phyloP scores from a whole-genome alignment of 192 early-diverging fungal genomes.

The Phycomyces blakesleeanus region DNA sequence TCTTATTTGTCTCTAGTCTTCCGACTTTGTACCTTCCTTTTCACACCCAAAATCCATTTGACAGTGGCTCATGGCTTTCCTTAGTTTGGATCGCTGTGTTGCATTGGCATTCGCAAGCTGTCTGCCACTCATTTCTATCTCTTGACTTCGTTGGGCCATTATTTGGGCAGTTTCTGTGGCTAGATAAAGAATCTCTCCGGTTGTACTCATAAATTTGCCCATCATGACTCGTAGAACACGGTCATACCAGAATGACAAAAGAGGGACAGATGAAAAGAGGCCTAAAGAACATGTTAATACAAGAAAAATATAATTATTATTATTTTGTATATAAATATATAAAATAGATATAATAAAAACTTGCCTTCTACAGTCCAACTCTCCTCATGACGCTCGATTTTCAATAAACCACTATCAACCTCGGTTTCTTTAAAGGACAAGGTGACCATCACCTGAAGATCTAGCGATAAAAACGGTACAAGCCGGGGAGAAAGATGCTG shows the following conservation, averaged over 20 bases:
- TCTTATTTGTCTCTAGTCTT: too few relatives aligned
- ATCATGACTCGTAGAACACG: constrained; percentile 46
- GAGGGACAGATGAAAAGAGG: constrained; percentile 50
- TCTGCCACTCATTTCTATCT: too few relatives aligned
- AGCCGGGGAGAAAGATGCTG: constrained; percentile 50
- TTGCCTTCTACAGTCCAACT: constrained; percentile 55
- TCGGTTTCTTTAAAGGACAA: constrained; percentile 47
- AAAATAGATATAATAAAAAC: constrained; percentile 1
- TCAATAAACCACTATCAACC: constrained; percentile 36
- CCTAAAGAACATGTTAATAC: constrained; percentile 16
- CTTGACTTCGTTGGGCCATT: constrained; percentile 1
- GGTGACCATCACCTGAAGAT: constrained; percentile 50
- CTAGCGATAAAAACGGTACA: constrained; percentile 44
- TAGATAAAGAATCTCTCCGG: constrained; percentile 47
- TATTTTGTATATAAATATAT: too few relatives aligned
- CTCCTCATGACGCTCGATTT: constrained; percentile 54
- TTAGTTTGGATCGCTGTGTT: too few relatives aligned
- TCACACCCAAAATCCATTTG: too few relatives aligned
- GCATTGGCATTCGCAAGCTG: too few relatives aligned
- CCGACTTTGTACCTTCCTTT: too few relatives aligned
- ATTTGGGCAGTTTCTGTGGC: constrained; percentile 33
- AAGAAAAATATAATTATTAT: too few relatives aligned
- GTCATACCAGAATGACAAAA: constrained; percentile 55
- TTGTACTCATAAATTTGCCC: constrained; percentile 42
- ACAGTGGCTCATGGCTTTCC: too few relatives aligned